Percentiles rank a stretch among this genome's conserved stretches.
These are phyloP conservation scores for Tuber brumale DNA, from an alignment of 495 filamentous ascomycete genomes.

Conservation along the genomic window DNA sequence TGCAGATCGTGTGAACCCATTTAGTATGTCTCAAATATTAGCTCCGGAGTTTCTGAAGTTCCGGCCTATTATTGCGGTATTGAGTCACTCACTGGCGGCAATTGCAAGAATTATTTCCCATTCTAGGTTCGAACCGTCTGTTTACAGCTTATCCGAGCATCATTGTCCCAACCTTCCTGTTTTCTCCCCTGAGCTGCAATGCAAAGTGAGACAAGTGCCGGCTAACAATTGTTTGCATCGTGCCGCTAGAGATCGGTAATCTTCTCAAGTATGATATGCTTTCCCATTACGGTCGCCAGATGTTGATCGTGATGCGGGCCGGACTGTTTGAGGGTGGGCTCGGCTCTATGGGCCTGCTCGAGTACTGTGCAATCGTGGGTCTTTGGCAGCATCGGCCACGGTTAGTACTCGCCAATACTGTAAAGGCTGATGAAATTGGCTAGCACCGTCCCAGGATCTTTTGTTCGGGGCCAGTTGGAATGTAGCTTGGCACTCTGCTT, in stretches of 20 bases:
- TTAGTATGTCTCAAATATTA: background rate
- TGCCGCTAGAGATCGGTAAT: background rate
- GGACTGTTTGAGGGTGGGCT: background rate
- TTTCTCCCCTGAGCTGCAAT: background rate
- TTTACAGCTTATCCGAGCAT: background rate
- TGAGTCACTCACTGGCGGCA: background rate
- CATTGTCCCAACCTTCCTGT: background rate
- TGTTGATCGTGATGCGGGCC: background rate
- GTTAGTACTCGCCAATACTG: too few relatives aligned
- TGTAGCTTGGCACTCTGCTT: too few relatives aligned
- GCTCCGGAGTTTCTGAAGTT: background rate
- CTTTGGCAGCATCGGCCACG: background rate
- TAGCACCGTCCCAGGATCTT: too few relatives aligned
- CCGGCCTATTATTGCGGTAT: background rate
- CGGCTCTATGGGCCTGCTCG: too few relatives aligned
- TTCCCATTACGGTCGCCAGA: background rate
- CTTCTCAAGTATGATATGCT: background rate
- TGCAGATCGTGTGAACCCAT: background rate
- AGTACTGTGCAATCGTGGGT: background rate
- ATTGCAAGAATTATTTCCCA: background rate
- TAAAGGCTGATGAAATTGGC: too few relatives aligned
- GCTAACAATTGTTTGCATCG: background rate
- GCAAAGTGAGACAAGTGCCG: background rate
- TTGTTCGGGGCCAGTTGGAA: too few relatives aligned
- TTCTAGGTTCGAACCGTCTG: background rate